phyloP scores from a whole-genome alignment of 208 protist species.

The Porcisia deanei region DNA sequence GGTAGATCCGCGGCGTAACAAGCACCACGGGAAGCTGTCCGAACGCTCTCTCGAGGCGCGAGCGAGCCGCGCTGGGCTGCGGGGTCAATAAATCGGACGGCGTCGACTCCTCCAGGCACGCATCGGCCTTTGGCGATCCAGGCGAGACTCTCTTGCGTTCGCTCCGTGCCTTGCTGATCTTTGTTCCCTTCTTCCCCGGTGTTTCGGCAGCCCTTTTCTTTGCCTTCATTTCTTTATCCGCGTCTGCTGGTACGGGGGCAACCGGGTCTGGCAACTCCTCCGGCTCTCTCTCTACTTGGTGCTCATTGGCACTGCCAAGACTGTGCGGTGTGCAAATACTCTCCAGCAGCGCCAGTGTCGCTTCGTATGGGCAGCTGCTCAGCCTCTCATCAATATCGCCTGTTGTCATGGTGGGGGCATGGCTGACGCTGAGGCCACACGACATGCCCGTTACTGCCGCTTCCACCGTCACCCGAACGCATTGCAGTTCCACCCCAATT shows the following conservation, averaged over 20 bases:
- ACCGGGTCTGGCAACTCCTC: background rate
- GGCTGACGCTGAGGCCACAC: conserved; percentile 38
- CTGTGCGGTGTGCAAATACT: conserved; percentile 8
- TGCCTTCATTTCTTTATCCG: background rate
- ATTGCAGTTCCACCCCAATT: conserved; percentile 32
- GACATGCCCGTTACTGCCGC: conserved; percentile 27
- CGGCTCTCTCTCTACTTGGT: background rate
- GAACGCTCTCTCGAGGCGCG: background rate
- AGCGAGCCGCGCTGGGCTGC: conserved; percentile 10
- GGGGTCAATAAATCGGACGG: background rate
- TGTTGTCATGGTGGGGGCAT: conserved; percentile 16
- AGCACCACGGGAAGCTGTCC: conserved; percentile 29
- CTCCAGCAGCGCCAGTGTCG: conserved; percentile 34
- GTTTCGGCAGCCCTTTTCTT: background rate
- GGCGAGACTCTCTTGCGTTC: background rate
- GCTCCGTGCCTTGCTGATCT: background rate
- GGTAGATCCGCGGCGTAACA: conserved; percentile 38
- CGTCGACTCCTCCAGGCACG: background rate
- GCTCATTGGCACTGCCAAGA: background rate
- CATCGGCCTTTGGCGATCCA: too few relatives aligned
- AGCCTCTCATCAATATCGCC: conserved; percentile 34
- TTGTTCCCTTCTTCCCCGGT: background rate
- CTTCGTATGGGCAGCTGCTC: conserved; percentile 24
- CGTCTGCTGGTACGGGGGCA: background rate
- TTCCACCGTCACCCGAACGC: conserved; percentile 43